Evolutionary conservation across 768 basidiomycete species (phyloP).

Genomic region (Kwoniella europaea): DNA sequence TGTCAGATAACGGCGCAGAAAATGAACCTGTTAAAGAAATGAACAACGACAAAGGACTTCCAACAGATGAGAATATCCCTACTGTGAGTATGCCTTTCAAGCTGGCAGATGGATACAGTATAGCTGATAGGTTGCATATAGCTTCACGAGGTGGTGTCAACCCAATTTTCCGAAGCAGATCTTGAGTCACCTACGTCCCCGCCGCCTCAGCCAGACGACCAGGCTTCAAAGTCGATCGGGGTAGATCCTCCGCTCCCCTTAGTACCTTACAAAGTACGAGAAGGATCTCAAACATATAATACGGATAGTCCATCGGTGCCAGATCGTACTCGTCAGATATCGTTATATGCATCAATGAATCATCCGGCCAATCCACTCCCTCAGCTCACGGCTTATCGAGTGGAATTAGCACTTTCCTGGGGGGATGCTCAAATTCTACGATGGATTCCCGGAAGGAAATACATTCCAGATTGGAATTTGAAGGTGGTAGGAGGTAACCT

Average conservation of each 20-base stretch:
- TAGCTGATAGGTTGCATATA: no score
- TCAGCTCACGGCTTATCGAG: slow-evolving; percentile 19
- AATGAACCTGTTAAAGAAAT: not conserved
- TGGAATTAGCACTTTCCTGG: slow-evolving; percentile 17
- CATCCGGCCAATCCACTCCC: slow-evolving; percentile 5
- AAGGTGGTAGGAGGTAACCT: slow-evolving; percentile 13
- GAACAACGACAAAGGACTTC: not conserved
- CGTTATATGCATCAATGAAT: not conserved
- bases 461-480: slow-evolving; percentile 23
- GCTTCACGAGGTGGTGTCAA: no score
- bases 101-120: no score
- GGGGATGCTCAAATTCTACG: not conserved
- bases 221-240: not conserved
- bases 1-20: not conserved
- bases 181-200: not conserved
- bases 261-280: slow-evolving; percentile 2
- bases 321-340: slow-evolving; percentile 1
- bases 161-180: no score
- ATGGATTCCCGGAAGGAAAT: slow-evolving; percentile 23
- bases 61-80: not conserved
- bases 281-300: not conserved
- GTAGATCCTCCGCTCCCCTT: not conserved
- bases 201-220: not conserved
- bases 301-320: not conserved
- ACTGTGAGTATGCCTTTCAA: no score